phyloP scores from a whole-genome alignment of 2,329 filamentous ascomycete genomes.

The Rutstroemia sp. region DNA sequence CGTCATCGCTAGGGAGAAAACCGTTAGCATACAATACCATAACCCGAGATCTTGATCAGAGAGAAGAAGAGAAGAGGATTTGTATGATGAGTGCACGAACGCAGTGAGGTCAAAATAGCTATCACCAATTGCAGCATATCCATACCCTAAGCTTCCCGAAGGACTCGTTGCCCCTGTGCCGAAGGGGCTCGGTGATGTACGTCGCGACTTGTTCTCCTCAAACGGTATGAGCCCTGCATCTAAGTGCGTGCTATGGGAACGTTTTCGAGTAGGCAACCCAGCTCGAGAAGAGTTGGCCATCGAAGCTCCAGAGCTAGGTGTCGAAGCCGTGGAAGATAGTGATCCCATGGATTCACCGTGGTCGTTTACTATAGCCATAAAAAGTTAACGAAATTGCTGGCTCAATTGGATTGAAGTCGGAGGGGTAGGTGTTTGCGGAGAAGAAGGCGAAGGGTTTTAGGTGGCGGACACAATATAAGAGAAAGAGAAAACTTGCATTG shows the following conservation, averaged over 20 bases:
- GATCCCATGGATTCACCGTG: background rate
- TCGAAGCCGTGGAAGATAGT: constrained; percentile 19
- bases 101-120: constrained; percentile 20
- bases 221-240: constrained; percentile 15
- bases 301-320: constrained; percentile 17
- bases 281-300: constrained; percentile 12
- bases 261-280: constrained; percentile 25
- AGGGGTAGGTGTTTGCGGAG: too few relatives aligned
- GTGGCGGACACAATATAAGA: background rate
- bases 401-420: background rate
- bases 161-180: constrained; percentile 18
- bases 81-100: constrained; percentile 17
- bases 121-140: constrained; percentile 16
- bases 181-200: constrained; percentile 26
- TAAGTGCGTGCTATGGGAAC: constrained; percentile 24
- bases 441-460: too few relatives aligned
- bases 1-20: constrained; percentile 20
- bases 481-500: constrained; percentile 1
- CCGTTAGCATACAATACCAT: constrained; percentile 3
- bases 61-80: background rate
- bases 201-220: constrained; percentile 24
- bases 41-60: background rate
- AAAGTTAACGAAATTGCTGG: background rate
- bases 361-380: background rate
- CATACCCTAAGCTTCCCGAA: constrained; percentile 26